These are phyloP conservation scores for Fusarium tuaranense DNA, from an alignment of 2,329 filamentous ascomycete genomes.

Conservation along the genomic window DNA sequence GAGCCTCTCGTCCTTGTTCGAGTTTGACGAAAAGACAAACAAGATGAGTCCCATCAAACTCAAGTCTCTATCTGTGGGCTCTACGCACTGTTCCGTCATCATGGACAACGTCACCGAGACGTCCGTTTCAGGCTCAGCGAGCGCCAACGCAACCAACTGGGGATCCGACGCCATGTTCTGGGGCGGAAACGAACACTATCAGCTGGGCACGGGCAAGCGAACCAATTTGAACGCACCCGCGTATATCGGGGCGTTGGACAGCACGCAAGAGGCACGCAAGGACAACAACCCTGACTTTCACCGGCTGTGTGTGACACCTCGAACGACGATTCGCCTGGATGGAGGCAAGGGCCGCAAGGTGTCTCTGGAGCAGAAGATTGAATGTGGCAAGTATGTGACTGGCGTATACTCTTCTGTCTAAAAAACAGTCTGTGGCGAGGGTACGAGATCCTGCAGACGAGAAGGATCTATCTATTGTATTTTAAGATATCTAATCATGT, in stretches of 20 bases:
- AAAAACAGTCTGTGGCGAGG: conserved; percentile 11
- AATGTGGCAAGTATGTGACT: conserved; percentile 85
- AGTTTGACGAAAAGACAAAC: conserved; percentile 83
- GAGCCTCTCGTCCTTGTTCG: conserved; percentile 82
- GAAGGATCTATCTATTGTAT: conserved; percentile 23
- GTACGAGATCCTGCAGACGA: conserved; percentile 1
- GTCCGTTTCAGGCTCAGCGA: conserved; percentile 60
- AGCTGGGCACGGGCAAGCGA: conserved; percentile 90
- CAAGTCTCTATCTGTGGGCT: conserved; percentile 77
- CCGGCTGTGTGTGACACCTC: conserved; percentile 84
- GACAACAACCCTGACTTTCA: conserved; percentile 73
- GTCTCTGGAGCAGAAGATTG: conserved; percentile 85
- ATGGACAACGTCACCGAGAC: conserved; percentile 85
- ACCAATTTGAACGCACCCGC: conserved; percentile 81
- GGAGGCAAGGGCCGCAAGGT: conserved; percentile 74
- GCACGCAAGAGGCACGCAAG: conserved; percentile 67
- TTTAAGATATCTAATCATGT: conserved; percentile 33
- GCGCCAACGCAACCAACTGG: conserved; percentile 82
- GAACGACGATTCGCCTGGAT: conserved; percentile 74
- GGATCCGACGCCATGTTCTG: conserved; percentile 92
- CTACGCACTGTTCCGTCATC: conserved; percentile 83
- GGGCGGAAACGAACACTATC: conserved; percentile 94
- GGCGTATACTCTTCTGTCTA: conserved; percentile 81
- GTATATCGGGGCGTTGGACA: conserved; percentile 83
- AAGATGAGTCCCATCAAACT: conserved; percentile 82